phyloP scores from a whole-genome alignment of 139 green algal genomes.

The Chlorella sorokiniana region DNA sequence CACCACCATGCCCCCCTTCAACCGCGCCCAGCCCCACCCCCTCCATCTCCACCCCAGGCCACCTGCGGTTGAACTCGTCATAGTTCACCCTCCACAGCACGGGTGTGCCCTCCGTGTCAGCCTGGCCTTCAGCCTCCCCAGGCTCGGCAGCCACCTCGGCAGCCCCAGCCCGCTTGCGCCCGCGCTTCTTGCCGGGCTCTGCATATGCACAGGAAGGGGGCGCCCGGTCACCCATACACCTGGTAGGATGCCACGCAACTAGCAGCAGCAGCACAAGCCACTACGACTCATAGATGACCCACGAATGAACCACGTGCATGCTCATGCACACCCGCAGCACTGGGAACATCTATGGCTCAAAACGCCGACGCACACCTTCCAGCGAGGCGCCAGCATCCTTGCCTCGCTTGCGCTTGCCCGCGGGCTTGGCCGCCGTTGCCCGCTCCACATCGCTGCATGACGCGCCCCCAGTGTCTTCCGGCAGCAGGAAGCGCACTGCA shows the following conservation, averaged over 20 bases:
- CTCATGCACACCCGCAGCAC: too few relatives aligned
- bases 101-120: not conserved
- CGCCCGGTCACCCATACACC: not conserved
- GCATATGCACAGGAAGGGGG: not conserved
- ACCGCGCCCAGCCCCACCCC: not conserved
- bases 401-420: conserved; percentile 24
- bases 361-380: not conserved
- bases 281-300: too few relatives aligned
- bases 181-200: conserved; percentile 29
- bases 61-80: conserved; percentile 76
- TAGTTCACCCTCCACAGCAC: conserved; percentile 70
- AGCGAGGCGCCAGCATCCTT: not conserved
- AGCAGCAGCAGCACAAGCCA: conserved; percentile 4
- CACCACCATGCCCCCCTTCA: not conserved
- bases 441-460: too few relatives aligned
- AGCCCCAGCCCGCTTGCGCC: conserved; percentile 18
- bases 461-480: not conserved
- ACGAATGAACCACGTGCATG: too few relatives aligned
- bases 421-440: not conserved
- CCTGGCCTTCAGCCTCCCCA: not conserved
- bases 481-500: conserved; percentile 28
- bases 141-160: not conserved
- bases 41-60: not conserved
- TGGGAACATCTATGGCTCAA: too few relatives aligned
- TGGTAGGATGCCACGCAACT: too few relatives aligned